Evolutionary conservation across 2,329 filamentous ascomycete species (phyloP), one percentile per base, ranked within the genome.

Genomic region (Penicillium crustosum): DNA sequence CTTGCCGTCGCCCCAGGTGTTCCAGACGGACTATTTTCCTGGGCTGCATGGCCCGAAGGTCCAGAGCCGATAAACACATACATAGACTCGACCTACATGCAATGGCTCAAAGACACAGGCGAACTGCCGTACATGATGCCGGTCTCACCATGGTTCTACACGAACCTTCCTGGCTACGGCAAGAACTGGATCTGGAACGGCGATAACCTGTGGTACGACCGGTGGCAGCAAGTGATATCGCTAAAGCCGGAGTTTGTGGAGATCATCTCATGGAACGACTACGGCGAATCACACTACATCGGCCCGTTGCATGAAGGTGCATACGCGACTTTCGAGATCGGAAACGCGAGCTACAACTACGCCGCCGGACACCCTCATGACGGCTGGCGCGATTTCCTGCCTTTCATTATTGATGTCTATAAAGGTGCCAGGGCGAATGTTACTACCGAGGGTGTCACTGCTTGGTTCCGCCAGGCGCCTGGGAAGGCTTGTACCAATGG

Each of bases 101-200:
- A 59, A 15, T 59, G 45, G 52, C 57, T 59, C 15, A 54, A 59
- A 12, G 57, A 49, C 4, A 29, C 47, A 6, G 53, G 53, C 6
- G 9, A 52, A 1, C 15, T 56, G 19, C 53, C 57, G 4, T 81
- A 76, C 54, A 83, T 84, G 79, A 83, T 83, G 80, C 77, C 81
- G 2, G 78, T 83, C n/a, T 81, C 80, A 0, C 82, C 83, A 0
- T 85, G 82, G 82, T 82, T 78, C 67, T 82, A 72, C 69, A 86
- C 85, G 49, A 82, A 85, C 57, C 73, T 86, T 3, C 80, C 82
- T 0, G 74, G 75, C 7, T 86, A 79, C 64, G 70, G 74, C 42
- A 87, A 87, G 73, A 85, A 86, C 66, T 88, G 85, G 84, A 74
- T 86, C 6, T 88, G 83, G 77, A 78, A 79, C 23, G 82, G 83